A percentile compares a stretch with the other conserved stretches of the same genome.
These are phyloP conservation scores for Chaetomium strumarium DNA, from an alignment of 2,329 filamentous ascomycete genomes.

Conservation along the genomic window DNA sequence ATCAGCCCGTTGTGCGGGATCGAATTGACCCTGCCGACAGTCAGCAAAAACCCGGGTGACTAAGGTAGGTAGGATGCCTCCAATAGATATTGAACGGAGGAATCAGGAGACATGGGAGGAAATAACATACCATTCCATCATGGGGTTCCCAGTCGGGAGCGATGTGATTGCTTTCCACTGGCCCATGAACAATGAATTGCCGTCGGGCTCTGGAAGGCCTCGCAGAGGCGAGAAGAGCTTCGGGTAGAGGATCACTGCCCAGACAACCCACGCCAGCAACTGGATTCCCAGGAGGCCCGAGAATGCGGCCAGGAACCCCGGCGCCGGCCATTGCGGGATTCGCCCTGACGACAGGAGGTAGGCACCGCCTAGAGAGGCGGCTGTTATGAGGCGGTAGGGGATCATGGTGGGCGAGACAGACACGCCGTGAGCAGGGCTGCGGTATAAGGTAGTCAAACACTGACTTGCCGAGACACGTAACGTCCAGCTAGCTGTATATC, in stretches of 20 bases:
- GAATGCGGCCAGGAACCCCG: conserved; percentile 32
- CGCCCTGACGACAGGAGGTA: conserved; percentile 29
- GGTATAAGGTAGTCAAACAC: not conserved
- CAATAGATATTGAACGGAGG: not conserved
- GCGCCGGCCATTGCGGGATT: conserved; percentile 28
- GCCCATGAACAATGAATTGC: conserved; percentile 43
- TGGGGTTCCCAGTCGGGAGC: conserved; percentile 39
- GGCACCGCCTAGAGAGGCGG: conserved; percentile 28
- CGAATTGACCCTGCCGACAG: conserved; percentile 47
- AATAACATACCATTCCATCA: conserved; percentile 41
- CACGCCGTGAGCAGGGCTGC: no score
- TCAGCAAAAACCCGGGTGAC: no score
- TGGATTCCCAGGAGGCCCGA: conserved; percentile 32
- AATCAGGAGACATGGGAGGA: not conserved
- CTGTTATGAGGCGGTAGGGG: conserved; percentile 28
- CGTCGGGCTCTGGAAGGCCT: conserved; percentile 40
- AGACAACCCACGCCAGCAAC: conserved; percentile 34
- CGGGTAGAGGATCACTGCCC: conserved; percentile 43
- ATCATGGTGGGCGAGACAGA: conserved; percentile 13
- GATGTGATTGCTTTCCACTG: conserved; percentile 38
- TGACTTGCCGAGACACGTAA: not conserved
- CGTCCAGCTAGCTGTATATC: not conserved
- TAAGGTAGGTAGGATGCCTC: no score
- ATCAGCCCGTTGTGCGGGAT: conserved; percentile 65
- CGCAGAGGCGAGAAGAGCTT: conserved; percentile 45